Conservation (phyloP, 169 alveolate genomes). For the Babesia bovis region DNA sequence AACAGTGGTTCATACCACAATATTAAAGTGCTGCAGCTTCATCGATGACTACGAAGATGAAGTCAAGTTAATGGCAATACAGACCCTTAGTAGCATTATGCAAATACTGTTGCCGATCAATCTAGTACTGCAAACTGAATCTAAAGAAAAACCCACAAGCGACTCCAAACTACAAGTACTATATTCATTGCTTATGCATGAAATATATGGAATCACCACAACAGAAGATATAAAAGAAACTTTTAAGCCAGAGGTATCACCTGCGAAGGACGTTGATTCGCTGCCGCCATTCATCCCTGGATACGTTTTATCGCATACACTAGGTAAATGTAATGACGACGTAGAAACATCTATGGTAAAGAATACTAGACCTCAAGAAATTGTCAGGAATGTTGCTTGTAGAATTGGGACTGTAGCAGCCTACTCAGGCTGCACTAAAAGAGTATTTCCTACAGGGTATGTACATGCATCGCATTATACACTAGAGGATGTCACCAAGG, state of each 20-base stretch:
- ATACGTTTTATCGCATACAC: not conserved
- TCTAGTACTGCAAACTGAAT: not conserved
- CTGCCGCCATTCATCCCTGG: not conserved
- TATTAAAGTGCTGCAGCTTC: constrained; percentile 37
- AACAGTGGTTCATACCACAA: constrained; percentile 13
- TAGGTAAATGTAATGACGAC: not conserved
- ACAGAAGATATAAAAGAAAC: constrained; percentile 4
- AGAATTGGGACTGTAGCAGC: not conserved
- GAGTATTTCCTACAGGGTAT: constrained; percentile 17
- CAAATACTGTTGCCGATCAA: constrained; percentile 26
- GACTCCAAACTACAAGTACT: not conserved
- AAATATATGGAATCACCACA: constrained; percentile 6
- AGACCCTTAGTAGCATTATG: constrained; percentile 2
- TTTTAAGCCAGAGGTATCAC: constrained; percentile 20
- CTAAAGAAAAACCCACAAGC: not conserved
- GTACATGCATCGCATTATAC: not conserved
- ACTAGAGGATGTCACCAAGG: constrained; percentile 1
- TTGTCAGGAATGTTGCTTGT: not conserved
- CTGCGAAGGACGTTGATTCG: not conserved
- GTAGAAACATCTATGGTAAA: no score
- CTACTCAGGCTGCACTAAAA: constrained; percentile 10
- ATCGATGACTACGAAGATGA: constrained; percentile 24
- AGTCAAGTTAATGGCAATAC: not conserved
- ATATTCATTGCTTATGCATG: not conserved
- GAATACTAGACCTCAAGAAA: not conserved